Conservation (phyloP, 352 stramenopile genomes). For the Pythium insidiosum region DNA sequence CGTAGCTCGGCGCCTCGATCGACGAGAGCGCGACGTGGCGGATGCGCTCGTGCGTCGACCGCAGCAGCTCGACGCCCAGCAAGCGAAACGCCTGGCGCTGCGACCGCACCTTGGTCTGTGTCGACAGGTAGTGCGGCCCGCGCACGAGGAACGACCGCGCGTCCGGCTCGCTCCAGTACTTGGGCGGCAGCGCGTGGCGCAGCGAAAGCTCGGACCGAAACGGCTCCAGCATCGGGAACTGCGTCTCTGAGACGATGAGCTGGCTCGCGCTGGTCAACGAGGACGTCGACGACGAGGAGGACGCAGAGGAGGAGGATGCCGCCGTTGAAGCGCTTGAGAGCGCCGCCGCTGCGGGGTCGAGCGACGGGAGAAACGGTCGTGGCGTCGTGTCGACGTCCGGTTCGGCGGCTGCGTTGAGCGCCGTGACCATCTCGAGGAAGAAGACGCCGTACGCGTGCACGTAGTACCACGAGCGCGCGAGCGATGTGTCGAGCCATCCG, state of each 20-base stretch:
- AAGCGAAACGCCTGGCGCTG: constrained; percentile 50
- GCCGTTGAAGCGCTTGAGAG: too few species aligned
- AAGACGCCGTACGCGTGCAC: constrained; percentile 63
- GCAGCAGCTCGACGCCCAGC: constrained; percentile 62
- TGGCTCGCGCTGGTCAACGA: constrained; percentile 1
- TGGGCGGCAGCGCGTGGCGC: constrained; percentile 42
- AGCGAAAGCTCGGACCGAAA: constrained; percentile 61
- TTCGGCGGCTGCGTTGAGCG: constrained; percentile 5
- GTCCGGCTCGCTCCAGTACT: constrained; percentile 79
- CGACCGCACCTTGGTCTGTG: constrained; percentile 51
- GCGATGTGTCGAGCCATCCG: constrained; percentile 52
- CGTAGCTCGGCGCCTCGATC: constrained; percentile 40
- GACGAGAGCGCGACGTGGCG: constrained; percentile 64
- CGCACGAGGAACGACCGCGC: constrained; percentile 57
- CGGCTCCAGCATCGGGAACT: constrained; percentile 43
- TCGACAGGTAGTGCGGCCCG: constrained; percentile 55
- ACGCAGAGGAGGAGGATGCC: too few species aligned
- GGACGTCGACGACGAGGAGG: too few species aligned
- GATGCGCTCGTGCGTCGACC: constrained; percentile 31
- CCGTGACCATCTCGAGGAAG: constrained; percentile 78
- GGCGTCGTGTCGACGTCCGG: constrained; percentile 7
- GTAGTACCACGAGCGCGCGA: constrained; percentile 66
- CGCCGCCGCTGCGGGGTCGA: too few species aligned
- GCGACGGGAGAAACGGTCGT: constrained; percentile 10
- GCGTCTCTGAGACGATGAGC: constrained; percentile 55